Base-by-base conservation (phyloP, 768 basidiomycete species). In the Rhizopogon roseolus region DNA sequence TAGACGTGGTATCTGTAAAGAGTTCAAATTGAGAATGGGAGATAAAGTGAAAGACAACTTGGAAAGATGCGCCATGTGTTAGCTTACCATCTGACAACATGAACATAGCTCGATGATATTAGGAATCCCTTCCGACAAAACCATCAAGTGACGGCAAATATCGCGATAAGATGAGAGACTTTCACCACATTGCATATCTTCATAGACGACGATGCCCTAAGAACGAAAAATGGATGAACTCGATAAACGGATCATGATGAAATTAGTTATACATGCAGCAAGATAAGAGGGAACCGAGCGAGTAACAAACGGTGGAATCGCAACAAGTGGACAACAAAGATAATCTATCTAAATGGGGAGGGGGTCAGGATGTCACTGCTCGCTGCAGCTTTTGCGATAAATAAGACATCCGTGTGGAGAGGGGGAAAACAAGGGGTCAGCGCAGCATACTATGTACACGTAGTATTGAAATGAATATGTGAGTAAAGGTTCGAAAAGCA, bases 321-420 rank as follows among this genome's bases (percentile, higher is more conserved):
- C 56, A 59, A 52, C 22, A 57, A 25, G 37, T 48, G 36, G 36
- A 54, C 53, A 44, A 50, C 41, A 41, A 54, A 57, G 51, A 52
- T 57, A 57, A 55, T 49, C 56, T 54, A 49, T 49, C 52, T 46
- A 54, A 45, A 54, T 42, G 29, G 29, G 41, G 22, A 22, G 25
- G 37, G 50, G 44, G 34, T 13, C 42, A 57, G 52, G 55, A 55
- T 53, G 50, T 60, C 60, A 48, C 51, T 52, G 43, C 45, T 19
- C 52, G 38, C 49, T 52, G 61, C 66, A 63, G 59, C 57, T 63
- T 63, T 66, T 61, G 64, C 55, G 52, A 68, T 67, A 66, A 67
- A 66, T 66, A 66, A 29, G 36, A 36, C 63, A 52, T 50, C 57
- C 63, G 53, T 42, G 48, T 34, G 41, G 40, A 49, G 53, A 49